These are phyloP conservation scores for Nyctanthes arbortristis DNA, from an alignment of 257 asterid genomes.

Conservation along the genomic window DNA sequence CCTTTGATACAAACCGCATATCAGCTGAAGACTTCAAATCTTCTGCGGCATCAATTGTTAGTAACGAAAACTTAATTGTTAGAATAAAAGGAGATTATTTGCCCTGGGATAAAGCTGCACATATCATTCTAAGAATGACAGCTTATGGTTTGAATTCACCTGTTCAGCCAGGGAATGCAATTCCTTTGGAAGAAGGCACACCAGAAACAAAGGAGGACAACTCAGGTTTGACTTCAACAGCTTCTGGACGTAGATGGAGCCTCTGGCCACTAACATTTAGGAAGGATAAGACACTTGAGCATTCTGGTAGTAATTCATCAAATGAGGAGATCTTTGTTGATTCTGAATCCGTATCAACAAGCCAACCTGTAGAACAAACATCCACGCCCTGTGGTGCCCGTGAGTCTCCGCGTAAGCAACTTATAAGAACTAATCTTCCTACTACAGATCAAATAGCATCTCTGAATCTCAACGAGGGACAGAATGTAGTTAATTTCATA, in stretches of 20 bases:
- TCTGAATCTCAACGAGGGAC: conserved; percentile 90
- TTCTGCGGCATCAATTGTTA: conserved; percentile 55
- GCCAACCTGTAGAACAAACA: conserved; percentile 38
- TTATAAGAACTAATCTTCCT: conserved; percentile 86
- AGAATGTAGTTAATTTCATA: conserved; percentile 78
- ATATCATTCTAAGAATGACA: conserved; percentile 68
- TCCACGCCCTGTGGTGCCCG: conserved; percentile 34
- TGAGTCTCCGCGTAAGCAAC: conserved; percentile 77
- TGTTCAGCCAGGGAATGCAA: conserved; percentile 45
- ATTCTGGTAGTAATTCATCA: conserved; percentile 47
- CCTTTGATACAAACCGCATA: conserved; percentile 56
- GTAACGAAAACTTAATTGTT: conserved; percentile 64
- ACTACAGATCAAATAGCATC: conserved; percentile 88
- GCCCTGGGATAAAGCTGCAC: conserved; percentile 81
- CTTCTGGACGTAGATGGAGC: conserved; percentile 83
- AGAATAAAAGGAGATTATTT: conserved; percentile 75
- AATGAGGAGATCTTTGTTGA: conserved; percentile 65
- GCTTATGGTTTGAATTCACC: conserved; percentile 68
- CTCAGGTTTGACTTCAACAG: conserved; percentile 41
- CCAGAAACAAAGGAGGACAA: conserved; percentile 45
- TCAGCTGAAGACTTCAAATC: conserved; percentile 64
- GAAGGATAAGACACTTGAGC: conserved; percentile 75
- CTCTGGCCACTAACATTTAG: conserved; percentile 94
- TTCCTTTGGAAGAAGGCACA: conserved; percentile 58
- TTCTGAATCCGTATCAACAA: conserved; percentile 52